phyloP scores from a whole-genome alignment of 345 rosid species.

The Acer campestre region DNA sequence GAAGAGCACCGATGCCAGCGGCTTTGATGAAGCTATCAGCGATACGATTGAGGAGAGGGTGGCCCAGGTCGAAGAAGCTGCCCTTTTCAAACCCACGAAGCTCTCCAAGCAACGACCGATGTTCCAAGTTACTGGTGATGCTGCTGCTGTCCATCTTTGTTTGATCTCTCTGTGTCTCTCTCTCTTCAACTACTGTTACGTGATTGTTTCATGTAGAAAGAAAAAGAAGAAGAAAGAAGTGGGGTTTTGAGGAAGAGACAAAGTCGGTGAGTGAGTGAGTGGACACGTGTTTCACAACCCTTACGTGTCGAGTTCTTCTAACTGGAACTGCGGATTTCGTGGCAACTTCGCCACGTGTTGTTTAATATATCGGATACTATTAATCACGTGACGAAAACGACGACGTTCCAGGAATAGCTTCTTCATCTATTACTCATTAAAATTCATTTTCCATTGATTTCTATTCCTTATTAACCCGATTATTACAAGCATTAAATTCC shows the following conservation, averaged over 20 bases:
- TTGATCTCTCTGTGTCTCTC: too few relatives aligned
- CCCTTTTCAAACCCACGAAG: slow-evolving; percentile 60
- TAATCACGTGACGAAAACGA: not conserved
- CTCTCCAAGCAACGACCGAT: slow-evolving; percentile 51
- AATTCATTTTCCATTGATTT: too few relatives aligned
- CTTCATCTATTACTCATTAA: too few relatives aligned
- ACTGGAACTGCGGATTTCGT: slow-evolving; percentile 25
- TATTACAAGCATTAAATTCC: too few relatives aligned
- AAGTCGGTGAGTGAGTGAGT: not conserved
- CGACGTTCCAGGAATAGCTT: not conserved
- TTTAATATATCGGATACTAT: too few relatives aligned
- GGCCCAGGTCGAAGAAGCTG: slow-evolving; percentile 78
- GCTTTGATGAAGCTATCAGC: slow-evolving; percentile 90
- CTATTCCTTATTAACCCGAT: too few relatives aligned
- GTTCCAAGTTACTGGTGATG: slow-evolving; percentile 32
- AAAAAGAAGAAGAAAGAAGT: not conserved
- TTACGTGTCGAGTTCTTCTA: slow-evolving; percentile 28
- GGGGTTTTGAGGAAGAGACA: not conserved
- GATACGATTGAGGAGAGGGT: slow-evolving; percentile 91
- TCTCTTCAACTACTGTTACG: not conserved
- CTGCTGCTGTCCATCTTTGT: slow-evolving; percentile 18
- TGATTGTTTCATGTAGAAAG: not conserved
- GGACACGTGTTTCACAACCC: slow-evolving; percentile 33
- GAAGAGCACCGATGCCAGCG: slow-evolving; percentile 63
- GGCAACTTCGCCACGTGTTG: slow-evolving; percentile 30